Base-by-base conservation (phyloP, 2,329 filamentous ascomycete species). In the Trichophaea hybrida region DNA sequence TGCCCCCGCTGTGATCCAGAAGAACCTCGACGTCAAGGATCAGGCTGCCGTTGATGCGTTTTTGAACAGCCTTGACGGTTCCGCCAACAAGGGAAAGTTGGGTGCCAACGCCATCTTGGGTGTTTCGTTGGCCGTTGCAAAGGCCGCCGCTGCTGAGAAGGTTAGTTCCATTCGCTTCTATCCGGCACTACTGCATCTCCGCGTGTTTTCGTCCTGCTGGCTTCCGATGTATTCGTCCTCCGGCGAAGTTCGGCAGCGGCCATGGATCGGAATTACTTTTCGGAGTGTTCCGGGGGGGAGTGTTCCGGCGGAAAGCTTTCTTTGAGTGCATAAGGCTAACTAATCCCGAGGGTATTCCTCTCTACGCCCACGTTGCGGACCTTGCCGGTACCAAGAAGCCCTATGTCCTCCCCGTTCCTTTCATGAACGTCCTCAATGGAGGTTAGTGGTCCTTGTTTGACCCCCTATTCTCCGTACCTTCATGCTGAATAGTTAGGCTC, bases 401-500 rank as follows among this genome's bases (percentile, higher is more conserved):
- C 71, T 93, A 88, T 70, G 87, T 93, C 68, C 84, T 94, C 40
- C 88, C 88, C 64, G 87, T 93, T 68, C 88, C 88, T 70, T 94
- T 94, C 82, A 87, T 88, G 84, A 94, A 94, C 77, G 88, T 94
- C 72, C 80, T 94, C 68, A 94, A 94, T 75, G 88, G 88, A 69
- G 74, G 74, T 71, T 71, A 66, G 58, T 68, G 64, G 52, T 46
- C 7, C 12, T 32, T 4, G n/a, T 69, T 78, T 46, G 24, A 31
- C 57, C 37, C 33, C 33, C 54, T 50, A 34, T 49, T 48, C 15
- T 53, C 43, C 8, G 13, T 56, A 40, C 54, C 59, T 54, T 56
- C 54, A 4, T 58, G 15, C 17, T 53, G 40, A 17, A 8, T 13
- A 33, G 61, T 63, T 72, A 64, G 85, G 93, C 69, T 97, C 91